Percentiles rank a stretch among this genome's conserved stretches.
Evolutionary conservation across 2,329 filamentous ascomycete species (phyloP).

Genomic region (Chaetomium sp.): DNA sequence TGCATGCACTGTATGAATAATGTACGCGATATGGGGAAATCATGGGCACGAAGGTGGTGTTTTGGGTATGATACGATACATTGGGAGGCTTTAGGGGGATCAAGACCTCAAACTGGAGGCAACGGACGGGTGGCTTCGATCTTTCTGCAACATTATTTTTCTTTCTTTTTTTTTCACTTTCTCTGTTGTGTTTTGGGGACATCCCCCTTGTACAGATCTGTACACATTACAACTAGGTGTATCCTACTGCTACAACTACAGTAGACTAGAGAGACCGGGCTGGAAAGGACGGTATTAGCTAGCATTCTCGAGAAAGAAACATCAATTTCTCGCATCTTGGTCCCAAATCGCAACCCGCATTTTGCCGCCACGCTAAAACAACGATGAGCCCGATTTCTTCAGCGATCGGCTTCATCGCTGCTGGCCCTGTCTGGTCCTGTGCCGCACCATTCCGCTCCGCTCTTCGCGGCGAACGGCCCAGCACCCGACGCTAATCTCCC

Average conservation of each 20-base stretch:
- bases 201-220: slow-evolving; percentile 5
- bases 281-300: slow-evolving; percentile 7
- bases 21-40: slow-evolving; percentile 26
- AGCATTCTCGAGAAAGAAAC: not conserved
- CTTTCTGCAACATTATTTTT: slow-evolving; percentile 12
- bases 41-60: slow-evolving; percentile 14
- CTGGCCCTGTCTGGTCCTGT: slow-evolving; percentile 9
- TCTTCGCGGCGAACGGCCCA: slow-evolving; percentile 10
- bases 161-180: slow-evolving; percentile 1
- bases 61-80: slow-evolving; percentile 12
- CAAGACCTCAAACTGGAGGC: not conserved
- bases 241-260: slow-evolving; percentile 6
- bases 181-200: not conserved
- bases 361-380: slow-evolving; percentile 4
- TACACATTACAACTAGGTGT: too few species aligned
- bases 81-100: slow-evolving; percentile 15
- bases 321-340: not conserved
- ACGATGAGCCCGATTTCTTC: not conserved
- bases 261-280: slow-evolving; percentile 5
- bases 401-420: not conserved
- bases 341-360: not conserved
- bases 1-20: slow-evolving; percentile 28
- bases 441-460: slow-evolving; percentile 15
- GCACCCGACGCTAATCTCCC: slow-evolving; percentile 9
- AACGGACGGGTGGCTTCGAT: slow-evolving; percentile 1